These are phyloP conservation scores for Xanthoconium stramineum DNA, from an alignment of 768 basidiomycete species.

Conservation along the genomic window DNA sequence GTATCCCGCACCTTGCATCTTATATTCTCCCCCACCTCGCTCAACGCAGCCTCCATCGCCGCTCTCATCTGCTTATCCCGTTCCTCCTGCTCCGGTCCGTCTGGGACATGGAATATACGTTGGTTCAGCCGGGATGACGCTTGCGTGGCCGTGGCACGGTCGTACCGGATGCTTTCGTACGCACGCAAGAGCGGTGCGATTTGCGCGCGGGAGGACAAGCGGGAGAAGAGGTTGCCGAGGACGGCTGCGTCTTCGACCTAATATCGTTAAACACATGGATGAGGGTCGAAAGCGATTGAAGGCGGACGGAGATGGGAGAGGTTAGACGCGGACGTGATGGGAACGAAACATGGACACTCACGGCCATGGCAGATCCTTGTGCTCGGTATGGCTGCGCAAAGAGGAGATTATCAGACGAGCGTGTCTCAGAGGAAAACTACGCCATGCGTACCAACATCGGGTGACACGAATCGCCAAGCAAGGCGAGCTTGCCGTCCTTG, in stretches of 20 bases:
- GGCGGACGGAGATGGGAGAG: too few relatives aligned
- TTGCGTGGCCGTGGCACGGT: slow-evolving; percentile 50
- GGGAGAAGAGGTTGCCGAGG: slow-evolving; percentile 51
- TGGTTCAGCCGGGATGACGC: slow-evolving; percentile 48
- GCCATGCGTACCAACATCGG: slow-evolving; percentile 42
- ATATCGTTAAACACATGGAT: too few relatives aligned
- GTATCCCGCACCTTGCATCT: slow-evolving; percentile 9
- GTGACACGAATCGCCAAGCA: slow-evolving; percentile 57
- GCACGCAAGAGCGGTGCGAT: slow-evolving; percentile 45
- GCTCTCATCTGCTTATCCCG: slow-evolving; percentile 50
- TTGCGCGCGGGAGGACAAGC: slow-evolving; percentile 40
- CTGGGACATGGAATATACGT: slow-evolving; percentile 51
- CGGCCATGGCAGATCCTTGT: slow-evolving; percentile 55
- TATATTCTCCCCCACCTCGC: slow-evolving; percentile 16
- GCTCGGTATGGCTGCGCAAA: slow-evolving; percentile 29
- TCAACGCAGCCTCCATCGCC: slow-evolving; percentile 43
- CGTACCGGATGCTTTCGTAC: slow-evolving; percentile 50
- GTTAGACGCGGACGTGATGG: background rate
- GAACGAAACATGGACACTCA: slow-evolving; percentile 21
- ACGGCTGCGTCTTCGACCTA: slow-evolving; percentile 37
- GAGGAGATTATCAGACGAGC: background rate
- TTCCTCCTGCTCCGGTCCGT: slow-evolving; percentile 49
- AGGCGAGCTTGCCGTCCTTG: slow-evolving; percentile 36
- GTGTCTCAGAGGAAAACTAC: background rate
- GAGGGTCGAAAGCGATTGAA: too few relatives aligned